Evolutionary conservation across 2,329 filamentous ascomycete genomes (phyloP), one percentile per base, ranked within the genome.

Genomic region (Claviceps arundinis): DNA sequence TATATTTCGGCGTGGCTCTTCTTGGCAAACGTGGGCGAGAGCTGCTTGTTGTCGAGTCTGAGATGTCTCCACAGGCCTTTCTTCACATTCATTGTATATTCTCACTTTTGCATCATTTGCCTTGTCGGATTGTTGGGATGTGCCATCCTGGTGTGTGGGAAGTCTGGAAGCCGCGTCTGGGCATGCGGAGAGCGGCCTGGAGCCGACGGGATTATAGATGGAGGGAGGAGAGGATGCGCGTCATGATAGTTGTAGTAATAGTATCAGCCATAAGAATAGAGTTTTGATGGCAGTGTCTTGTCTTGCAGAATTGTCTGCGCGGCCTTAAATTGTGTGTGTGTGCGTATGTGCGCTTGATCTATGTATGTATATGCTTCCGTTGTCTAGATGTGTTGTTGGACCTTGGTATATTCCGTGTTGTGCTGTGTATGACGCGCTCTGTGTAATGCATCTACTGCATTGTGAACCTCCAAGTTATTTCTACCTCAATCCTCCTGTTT

Each of bases 171-270:
- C 8, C 19, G 17, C 40, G 16, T 14, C 8, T 43, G 41, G 41
- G 9, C 13, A 24, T 22, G 8, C 8, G 9, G 41, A 24, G 4
- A 19, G 11, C 51, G 51, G 51, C 51, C 51, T 19, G 48, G 51
- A 53, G 51, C 51, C 50, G 48, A 47, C 43, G 42, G 42, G 49
- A 46, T 52, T 41, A n/a, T 22, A 44, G 42, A 51, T 52, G 41
- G 47, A 37, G 24, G n/a, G 42, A 16, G 16, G 50, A 40, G 40
- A 44, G 54, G 49, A 54, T 54, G 44, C 50, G 48, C 46, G 50
- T 59, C 60, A 58, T 60, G 58, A 61, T 63, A 65, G 62, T 59
- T 62, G 60, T 55, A 59, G 47, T 52, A 52, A 34, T 48, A 44
- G 46, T 38, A 37, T 45, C 58, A 59, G 60, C 62, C 62, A 58